Conservation (phyloP, 2,329 filamentous ascomycete genomes). For the Ophiocordyceps australis region DNA sequence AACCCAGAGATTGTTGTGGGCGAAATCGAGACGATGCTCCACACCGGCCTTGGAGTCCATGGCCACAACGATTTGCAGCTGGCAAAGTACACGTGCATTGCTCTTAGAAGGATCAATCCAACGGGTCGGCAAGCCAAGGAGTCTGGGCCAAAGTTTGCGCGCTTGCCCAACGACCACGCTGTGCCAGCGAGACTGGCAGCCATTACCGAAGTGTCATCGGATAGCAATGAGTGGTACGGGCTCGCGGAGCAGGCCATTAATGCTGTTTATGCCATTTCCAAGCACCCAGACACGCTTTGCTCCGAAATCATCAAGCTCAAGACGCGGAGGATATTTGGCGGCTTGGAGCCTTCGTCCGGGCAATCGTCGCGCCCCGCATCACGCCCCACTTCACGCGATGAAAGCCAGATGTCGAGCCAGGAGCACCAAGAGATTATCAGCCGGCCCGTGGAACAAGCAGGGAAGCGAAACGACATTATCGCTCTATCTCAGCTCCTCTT, state of each 20-base stretch:
- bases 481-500: slow-evolving; percentile 83
- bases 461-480: slow-evolving; percentile 48
- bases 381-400: slow-evolving; percentile 22
- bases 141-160: slow-evolving; percentile 48
- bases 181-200: slow-evolving; percentile 65
- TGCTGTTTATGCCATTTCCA: slow-evolving; percentile 85
- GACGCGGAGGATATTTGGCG: slow-evolving; percentile 63
- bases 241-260: slow-evolving; percentile 92
- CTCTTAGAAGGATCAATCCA: slow-evolving; percentile 77
- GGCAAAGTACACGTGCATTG: slow-evolving; percentile 90
- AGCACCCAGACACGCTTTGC: slow-evolving; percentile 84
- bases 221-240: slow-evolving; percentile 92
- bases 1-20: slow-evolving; percentile 84
- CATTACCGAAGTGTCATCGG: slow-evolving; percentile 69
- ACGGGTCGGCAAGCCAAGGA: slow-evolving; percentile 65
- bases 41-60: slow-evolving; percentile 67
- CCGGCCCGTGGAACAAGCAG: slow-evolving; percentile 13
- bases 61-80: slow-evolving; percentile 72
- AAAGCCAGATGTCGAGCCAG: slow-evolving; percentile 12
- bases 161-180: slow-evolving; percentile 81
- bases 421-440: slow-evolving; percentile 1
- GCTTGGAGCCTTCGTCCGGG: too few species aligned
- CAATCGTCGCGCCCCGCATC: slow-evolving; percentile 18
- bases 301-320: slow-evolving; percentile 80
- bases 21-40: slow-evolving; percentile 87